These are phyloP conservation scores for Citrus unshiu DNA, from an alignment of 345 rosid species.

Conservation along the genomic window DNA sequence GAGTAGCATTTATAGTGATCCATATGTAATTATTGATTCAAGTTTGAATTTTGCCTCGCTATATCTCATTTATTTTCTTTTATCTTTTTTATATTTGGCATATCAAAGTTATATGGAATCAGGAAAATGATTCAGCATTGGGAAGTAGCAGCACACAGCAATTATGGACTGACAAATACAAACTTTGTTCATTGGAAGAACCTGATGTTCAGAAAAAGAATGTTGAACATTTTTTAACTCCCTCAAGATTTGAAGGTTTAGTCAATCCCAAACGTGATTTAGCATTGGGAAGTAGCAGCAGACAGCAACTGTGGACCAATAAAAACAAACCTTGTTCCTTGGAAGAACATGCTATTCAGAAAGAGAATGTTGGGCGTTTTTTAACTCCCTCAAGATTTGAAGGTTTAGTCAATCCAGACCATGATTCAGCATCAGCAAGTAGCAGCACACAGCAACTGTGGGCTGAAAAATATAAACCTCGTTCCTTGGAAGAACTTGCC, in stretches of 20 bases:
- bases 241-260: slow-evolving; percentile 34
- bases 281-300: slow-evolving; percentile 38
- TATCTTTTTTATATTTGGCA: not conserved
- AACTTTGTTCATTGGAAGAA: slow-evolving; percentile 60
- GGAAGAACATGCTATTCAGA: slow-evolving; percentile 88
- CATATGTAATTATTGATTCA: not conserved
- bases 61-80: not conserved
- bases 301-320: slow-evolving; percentile 72
- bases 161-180: slow-evolving; percentile 83
- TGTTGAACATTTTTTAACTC: slow-evolving; percentile 30
- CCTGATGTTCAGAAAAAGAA: slow-evolving; percentile 94
- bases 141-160: slow-evolving; percentile 35
- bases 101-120: slow-evolving; percentile 16
- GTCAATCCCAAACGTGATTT: slow-evolving; percentile 11
- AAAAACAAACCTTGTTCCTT: slow-evolving; percentile 63
- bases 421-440: slow-evolving; percentile 39
- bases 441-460: slow-evolving; percentile 49
- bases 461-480: slow-evolving; percentile 83
- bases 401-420: slow-evolving; percentile 18
- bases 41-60: not conserved
- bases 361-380: slow-evolving; percentile 58
- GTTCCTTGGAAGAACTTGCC: slow-evolving; percentile 71
- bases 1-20: not conserved
- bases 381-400: slow-evolving; percentile 23
- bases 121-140: slow-evolving; percentile 32